These are phyloP conservation scores for Gentiana straminea DNA, from an alignment of 257 asterid species.

Conservation along the genomic window DNA sequence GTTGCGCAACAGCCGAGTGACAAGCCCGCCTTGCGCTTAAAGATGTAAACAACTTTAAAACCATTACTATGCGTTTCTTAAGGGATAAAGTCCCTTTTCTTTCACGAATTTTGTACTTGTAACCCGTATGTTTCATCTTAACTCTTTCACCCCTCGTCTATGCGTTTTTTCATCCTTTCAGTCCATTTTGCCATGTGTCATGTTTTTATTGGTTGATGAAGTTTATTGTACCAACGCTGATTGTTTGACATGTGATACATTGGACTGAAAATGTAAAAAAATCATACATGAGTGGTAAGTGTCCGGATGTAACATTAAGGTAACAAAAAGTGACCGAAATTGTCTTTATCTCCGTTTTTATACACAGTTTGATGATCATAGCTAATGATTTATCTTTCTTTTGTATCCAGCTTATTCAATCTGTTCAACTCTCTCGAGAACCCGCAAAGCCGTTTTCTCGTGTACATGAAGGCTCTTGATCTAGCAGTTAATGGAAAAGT, in stretches of 20 bases:
- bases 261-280: too few relatives aligned
- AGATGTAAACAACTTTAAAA: slow-evolving; percentile 38
- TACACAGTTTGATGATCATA: not conserved
- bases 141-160: too few relatives aligned
- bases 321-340: slow-evolving; percentile 5
- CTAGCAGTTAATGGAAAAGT: slow-evolving; percentile 68
- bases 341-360: not conserved
- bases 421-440: slow-evolving; percentile 85
- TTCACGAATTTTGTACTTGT: too few relatives aligned
- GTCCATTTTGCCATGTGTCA: too few relatives aligned
- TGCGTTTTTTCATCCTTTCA: too few relatives aligned
- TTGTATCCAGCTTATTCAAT: slow-evolving; percentile 56
- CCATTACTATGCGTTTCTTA: not conserved
- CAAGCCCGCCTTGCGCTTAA: slow-evolving; percentile 69
- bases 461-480: slow-evolving; percentile 81
- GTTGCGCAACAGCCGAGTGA: slow-evolving; percentile 64
- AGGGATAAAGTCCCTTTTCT: not conserved
- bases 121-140: too few relatives aligned
- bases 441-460: slow-evolving; percentile 78
- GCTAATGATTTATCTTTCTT: slow-evolving; percentile 9
- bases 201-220: too few relatives aligned
- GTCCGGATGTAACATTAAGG: too few relatives aligned
- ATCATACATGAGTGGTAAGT: too few relatives aligned
- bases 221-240: too few relatives aligned
- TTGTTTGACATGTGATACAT: too few relatives aligned